These are phyloP conservation scores for Neonothopanus nambi DNA, from an alignment of 1,284 basidiomycete species.

Conservation along the genomic window DNA sequence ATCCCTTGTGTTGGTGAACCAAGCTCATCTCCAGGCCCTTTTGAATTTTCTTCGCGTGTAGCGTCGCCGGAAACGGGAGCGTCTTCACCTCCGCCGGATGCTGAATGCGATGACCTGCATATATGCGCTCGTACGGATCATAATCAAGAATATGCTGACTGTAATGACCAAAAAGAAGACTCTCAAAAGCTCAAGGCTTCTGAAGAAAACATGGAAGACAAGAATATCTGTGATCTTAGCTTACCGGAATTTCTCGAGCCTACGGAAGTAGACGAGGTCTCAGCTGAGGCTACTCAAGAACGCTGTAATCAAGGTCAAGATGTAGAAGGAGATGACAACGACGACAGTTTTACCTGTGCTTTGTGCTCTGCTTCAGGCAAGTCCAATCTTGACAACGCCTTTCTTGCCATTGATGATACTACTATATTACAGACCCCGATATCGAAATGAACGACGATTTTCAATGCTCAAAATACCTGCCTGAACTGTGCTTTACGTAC, in stretches of 20 bases:
- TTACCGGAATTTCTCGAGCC: not conserved
- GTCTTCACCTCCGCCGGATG: not conserved
- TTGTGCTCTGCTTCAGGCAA: not conserved
- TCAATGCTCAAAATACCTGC: no score
- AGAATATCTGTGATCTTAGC: not conserved
- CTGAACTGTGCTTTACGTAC: no score
- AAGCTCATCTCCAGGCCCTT: not conserved
- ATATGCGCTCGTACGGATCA: conserved; percentile 1
- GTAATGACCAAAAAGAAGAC: not conserved
- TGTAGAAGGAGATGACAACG: not conserved
- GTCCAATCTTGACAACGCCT: no score
- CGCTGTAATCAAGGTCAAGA: no score
- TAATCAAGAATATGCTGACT: not conserved
- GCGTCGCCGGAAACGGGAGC: not conserved
- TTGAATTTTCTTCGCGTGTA: not conserved
- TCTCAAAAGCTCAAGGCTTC: no score
- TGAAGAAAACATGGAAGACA: no score
- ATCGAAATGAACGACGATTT: no score
- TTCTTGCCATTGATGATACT: no score
- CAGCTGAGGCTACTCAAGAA: no score
- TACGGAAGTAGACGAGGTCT: no score
- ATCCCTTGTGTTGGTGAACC: not conserved
- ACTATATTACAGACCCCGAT: no score
- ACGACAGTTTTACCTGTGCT: not conserved
- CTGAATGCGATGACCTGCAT: not conserved